phyloP scores from a whole-genome alignment of 2,329 filamentous ascomycete species.

The Dactylellina leptospora region DNA sequence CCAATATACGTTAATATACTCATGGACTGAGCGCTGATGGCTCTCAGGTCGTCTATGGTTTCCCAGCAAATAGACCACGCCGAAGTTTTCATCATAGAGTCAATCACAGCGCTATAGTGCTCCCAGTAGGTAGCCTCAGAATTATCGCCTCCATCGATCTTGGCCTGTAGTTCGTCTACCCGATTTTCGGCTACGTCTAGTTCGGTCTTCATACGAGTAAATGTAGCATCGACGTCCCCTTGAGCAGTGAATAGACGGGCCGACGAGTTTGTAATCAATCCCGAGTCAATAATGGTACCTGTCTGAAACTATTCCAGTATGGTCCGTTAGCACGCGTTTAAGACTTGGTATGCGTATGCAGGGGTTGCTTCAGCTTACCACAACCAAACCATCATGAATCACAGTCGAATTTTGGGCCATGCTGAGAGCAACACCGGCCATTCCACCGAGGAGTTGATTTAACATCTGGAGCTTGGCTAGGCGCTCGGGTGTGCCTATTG shows the following conservation, averaged over 20 bases:
- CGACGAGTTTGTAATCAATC: constrained; percentile 7
- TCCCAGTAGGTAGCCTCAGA: constrained; percentile 28
- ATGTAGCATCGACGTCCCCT: constrained; percentile 9
- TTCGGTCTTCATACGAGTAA: constrained; percentile 11
- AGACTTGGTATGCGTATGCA: too few species aligned
- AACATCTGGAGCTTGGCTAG: constrained; percentile 30
- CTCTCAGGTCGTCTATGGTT: constrained; percentile 17
- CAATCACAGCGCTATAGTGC: constrained; percentile 22
- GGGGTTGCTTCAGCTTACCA: constrained; percentile 3
- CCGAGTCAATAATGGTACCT: constrained; percentile 8
- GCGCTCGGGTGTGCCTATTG: constrained; percentile 13
- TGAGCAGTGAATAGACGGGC: constrained; percentile 3
- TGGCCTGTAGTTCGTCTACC: constrained; percentile 6
- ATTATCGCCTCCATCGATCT: constrained; percentile 23
- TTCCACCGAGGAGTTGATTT: constrained; percentile 19
- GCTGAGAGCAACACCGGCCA: constrained; percentile 18
- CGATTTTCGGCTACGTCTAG: constrained; percentile 17
- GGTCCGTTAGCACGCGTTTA: too few species aligned
- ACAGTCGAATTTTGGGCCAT: constrained; percentile 22
- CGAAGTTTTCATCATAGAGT: constrained; percentile 19
- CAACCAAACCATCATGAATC: constrained; percentile 18
- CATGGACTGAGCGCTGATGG: constrained; percentile 18
- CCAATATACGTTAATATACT: constrained; percentile 10
- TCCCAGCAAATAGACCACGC: constrained; percentile 34
- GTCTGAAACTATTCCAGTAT: constrained; percentile 35